Percentiles rank a stretch among this genome's conserved stretches.
Evolutionary conservation across 768 basidiomycete genomes (phyloP).

Genomic region (Hypsizygus marmoreus): DNA sequence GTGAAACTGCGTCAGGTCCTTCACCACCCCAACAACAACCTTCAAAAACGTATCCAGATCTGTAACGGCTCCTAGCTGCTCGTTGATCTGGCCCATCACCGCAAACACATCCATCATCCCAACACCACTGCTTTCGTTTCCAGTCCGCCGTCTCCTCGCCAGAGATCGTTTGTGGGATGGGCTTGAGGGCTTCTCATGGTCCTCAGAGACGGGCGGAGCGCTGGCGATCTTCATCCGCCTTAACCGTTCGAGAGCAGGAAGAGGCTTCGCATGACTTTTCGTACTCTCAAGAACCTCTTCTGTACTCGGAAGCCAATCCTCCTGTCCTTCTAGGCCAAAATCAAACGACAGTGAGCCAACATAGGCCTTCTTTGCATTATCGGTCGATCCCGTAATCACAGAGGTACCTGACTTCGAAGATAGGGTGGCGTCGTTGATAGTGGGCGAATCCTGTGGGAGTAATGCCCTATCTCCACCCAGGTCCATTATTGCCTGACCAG

Average conservation of each 20-base stretch:
- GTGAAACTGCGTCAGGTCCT: slow-evolving; percentile 82
- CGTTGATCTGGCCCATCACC: slow-evolving; percentile 77
- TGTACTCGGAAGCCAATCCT: slow-evolving; percentile 45
- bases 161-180: slow-evolving; percentile 8
- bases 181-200: slow-evolving; percentile 4
- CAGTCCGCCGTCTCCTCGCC: slow-evolving; percentile 17
- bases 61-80: slow-evolving; percentile 68
- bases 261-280: slow-evolving; percentile 63
- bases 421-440: no score
- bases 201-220: background rate
- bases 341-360: background rate
- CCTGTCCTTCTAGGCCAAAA: slow-evolving; percentile 13
- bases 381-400: no score
- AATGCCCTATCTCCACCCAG: background rate
- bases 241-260: slow-evolving; percentile 71
- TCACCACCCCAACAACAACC: slow-evolving; percentile 67
- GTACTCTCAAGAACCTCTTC: slow-evolving; percentile 74
- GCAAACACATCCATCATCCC: slow-evolving; percentile 83
- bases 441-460: background rate
- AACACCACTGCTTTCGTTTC: slow-evolving; percentile 27
- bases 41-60: slow-evolving; percentile 72
- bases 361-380: no score
- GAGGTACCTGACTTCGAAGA: no score
- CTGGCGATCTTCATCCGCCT: slow-evolving; percentile 44
- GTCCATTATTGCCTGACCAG: background rate